These are phyloP conservation scores for Eucalyptus fibrosa DNA, from an alignment of 345 rosid genomes.

Conservation along the genomic window DNA sequence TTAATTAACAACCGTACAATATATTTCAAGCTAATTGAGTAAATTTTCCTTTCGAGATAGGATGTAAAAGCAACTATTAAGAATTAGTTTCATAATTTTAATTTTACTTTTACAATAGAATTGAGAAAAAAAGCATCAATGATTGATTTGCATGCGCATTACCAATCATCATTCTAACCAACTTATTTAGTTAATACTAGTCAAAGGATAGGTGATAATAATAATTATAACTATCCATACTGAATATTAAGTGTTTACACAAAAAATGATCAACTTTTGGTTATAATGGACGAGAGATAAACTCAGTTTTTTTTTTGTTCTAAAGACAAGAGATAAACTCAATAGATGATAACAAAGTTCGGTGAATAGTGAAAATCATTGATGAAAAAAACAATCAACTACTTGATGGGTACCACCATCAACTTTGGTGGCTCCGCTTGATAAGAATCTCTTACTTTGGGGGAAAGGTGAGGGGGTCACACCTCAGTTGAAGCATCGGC, in stretches of 20 bases:
- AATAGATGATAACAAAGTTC: neutral
- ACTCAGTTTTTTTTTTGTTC: neutral
- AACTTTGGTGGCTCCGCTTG: too few relatives aligned
- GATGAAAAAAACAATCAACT: neutral
- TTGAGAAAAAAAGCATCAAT: neutral
- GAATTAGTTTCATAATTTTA: neutral
- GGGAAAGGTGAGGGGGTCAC: too few relatives aligned
- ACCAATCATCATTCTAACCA: neutral
- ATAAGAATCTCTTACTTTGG: too few relatives aligned
- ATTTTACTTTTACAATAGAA: neutral
- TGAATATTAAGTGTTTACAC: neutral
- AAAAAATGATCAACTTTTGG: neutral
- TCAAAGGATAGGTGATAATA: neutral
- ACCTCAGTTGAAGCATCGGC: too few relatives aligned
- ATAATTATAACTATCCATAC: neutral
- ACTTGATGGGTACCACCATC: neutral
- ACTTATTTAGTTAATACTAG: neutral
- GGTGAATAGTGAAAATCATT: neutral
- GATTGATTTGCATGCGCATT: neutral
- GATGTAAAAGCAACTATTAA: neutral
- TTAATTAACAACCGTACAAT: fast-evolving
- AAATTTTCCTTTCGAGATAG: neutral
- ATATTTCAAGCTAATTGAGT: neutral
- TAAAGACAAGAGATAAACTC: neutral
- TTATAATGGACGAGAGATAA: neutral